phyloP scores from a whole-genome alignment of 768 basidiomycete species.

The Pholiota molesta region DNA sequence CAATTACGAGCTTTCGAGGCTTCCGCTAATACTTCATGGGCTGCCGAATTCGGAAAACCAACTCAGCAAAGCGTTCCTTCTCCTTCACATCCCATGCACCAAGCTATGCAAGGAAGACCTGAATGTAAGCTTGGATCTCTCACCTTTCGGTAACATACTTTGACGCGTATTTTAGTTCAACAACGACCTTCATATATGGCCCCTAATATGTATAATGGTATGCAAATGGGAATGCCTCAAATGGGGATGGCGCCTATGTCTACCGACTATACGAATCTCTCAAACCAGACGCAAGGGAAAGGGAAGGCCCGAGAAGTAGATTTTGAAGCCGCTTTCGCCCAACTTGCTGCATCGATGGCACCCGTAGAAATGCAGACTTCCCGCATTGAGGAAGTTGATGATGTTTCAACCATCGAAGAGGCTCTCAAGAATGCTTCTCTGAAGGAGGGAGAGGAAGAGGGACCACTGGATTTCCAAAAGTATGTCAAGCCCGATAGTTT shows the following conservation, averaged over 20 bases:
- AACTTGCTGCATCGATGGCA: conserved; percentile 35
- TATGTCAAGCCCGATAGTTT: conserved; percentile 30
- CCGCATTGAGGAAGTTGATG: conserved; percentile 57
- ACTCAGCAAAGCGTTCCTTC: conserved; percentile 23
- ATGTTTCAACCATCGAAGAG: conserved; percentile 42
- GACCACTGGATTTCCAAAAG: conserved; percentile 53
- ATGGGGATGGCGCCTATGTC: conserved; percentile 27
- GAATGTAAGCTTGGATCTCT: conserved; percentile 39
- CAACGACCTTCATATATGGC: conserved; percentile 44
- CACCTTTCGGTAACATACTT: background rate
- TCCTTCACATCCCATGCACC: conserved; percentile 33
- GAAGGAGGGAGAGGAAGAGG: conserved; percentile 30
- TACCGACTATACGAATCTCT: conserved; percentile 18
- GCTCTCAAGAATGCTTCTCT: conserved; percentile 39
- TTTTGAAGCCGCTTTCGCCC: conserved; percentile 85
- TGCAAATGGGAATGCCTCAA: conserved; percentile 44
- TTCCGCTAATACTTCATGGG: conserved; percentile 48
- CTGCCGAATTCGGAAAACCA: conserved; percentile 52
- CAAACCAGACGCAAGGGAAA: conserved; percentile 59
- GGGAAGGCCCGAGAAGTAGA: conserved; percentile 79
- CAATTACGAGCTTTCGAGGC: conserved; percentile 41
- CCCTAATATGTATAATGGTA: conserved; percentile 33
- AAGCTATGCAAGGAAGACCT: conserved; percentile 32
- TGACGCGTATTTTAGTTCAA: conserved; percentile 33
- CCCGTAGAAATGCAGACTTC: conserved; percentile 47